Evolutionary conservation across 352 stramenopile species (phyloP).

Genomic region (Phytophthora hybrid): DNA sequence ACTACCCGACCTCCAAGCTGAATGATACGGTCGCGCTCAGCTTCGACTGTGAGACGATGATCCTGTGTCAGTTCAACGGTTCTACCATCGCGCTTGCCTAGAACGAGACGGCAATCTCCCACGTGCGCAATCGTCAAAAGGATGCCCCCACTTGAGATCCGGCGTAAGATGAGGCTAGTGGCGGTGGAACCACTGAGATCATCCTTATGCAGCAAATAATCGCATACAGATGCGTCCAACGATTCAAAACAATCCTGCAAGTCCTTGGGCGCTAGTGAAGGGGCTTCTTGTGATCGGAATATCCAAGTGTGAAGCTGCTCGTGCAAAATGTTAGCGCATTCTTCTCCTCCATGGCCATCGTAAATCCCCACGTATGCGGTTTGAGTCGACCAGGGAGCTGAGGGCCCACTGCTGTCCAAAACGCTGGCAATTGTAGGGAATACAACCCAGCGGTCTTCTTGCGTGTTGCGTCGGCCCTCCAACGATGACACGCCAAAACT

Average conservation of each 20-base stretch:
- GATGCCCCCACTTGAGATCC: constrained; percentile 21
- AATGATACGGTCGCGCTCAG: constrained; percentile 65
- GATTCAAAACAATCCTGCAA: constrained; percentile 66
- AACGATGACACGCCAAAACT: constrained; percentile 61
- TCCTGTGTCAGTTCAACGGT: constrained; percentile 68
- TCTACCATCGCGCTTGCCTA: constrained; percentile 51
- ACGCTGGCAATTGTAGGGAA: constrained; percentile 48
- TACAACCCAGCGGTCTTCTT: constrained; percentile 80
- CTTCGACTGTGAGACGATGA: constrained; percentile 61
- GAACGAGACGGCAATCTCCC: constrained; percentile 78
- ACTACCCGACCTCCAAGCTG: constrained; percentile 68
- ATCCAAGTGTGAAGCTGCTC: constrained; percentile 80
- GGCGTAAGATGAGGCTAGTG: constrained; percentile 64
- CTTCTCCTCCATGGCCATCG: constrained; percentile 85
- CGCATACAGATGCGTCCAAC: constrained; percentile 74
- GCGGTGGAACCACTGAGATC: constrained; percentile 84
- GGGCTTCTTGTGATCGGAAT: constrained; percentile 46
- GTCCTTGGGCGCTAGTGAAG: constrained; percentile 28
- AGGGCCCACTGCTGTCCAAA: constrained; percentile 12
- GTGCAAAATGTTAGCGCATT: constrained; percentile 76
- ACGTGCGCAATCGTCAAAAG: constrained; percentile 64
- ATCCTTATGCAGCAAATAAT: constrained; percentile 75
- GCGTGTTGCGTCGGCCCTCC: constrained; percentile 70
- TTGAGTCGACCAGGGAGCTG: constrained; percentile 21
- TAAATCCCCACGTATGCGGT: constrained; percentile 79